Evolutionary conservation across 2,329 filamentous ascomycete species (phyloP).

Genomic region (Cercospora citrullina): DNA sequence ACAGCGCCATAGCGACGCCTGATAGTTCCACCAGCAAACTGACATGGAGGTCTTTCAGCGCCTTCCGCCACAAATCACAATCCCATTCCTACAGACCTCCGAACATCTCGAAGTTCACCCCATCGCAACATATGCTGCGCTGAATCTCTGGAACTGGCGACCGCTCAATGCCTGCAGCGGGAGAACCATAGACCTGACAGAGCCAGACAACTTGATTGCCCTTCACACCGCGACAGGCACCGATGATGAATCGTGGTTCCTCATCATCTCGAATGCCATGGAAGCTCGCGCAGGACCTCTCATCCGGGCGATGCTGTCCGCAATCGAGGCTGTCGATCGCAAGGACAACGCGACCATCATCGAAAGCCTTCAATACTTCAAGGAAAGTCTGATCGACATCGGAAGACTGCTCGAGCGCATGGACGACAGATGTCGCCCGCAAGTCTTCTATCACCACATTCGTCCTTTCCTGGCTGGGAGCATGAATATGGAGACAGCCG

Average conservation of each 20-base stretch:
- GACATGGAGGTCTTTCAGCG: constrained; percentile 40
- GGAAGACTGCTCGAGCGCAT: constrained; percentile 50
- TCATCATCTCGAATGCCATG: constrained; percentile 55
- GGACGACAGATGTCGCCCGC: constrained; percentile 52
- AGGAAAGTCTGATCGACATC: constrained; percentile 46
- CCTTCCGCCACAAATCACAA: constrained; percentile 76
- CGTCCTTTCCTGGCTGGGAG: constrained; percentile 55
- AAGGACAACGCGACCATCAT: constrained; percentile 43
- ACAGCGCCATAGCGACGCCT: too few species aligned
- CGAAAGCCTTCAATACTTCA: constrained; percentile 44
- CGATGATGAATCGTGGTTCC: constrained; percentile 87
- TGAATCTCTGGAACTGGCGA: constrained; percentile 96
- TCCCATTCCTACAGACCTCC: constrained; percentile 77
- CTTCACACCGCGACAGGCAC: constrained; percentile 89
- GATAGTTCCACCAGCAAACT: neutral
- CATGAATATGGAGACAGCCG: constrained; percentile 55
- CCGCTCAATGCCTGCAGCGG: constrained; percentile 64
- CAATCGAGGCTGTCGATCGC: constrained; percentile 47
- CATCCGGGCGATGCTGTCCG: constrained; percentile 49
- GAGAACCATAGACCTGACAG: constrained; percentile 67
- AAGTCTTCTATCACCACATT: constrained; percentile 55
- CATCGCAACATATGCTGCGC: constrained; percentile 87
- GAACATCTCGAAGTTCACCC: constrained; percentile 75
- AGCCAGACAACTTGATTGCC: constrained; percentile 81
- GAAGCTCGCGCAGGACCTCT: constrained; percentile 53